Evolutionary conservation across 148 eudicot species (phyloP), one percentile per base, ranked within the genome.

Genomic region (Rhododendron griersonianum): DNA sequence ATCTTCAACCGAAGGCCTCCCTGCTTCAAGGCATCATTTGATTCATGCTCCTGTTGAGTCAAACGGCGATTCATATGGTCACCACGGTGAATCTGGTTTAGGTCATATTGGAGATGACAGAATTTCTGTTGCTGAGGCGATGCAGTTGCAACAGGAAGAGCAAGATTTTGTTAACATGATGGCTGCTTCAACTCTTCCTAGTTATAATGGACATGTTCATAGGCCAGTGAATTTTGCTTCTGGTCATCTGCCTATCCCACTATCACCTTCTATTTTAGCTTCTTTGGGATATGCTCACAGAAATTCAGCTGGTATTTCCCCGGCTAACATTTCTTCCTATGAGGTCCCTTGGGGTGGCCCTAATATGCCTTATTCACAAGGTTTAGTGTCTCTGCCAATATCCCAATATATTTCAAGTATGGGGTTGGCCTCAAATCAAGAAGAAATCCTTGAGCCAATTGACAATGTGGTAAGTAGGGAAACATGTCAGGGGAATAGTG

Each of bases 221-320:
- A 84, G 87, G 89, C 93, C 92, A 25, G 78, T 89, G 65, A 89
- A 88, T 88, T 86, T 88, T 44, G 87, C 90, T 81, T 87, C 92
- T 50, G 35, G 78, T 84, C 89, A 89, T 82, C 65, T 87, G 13
- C 90, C 90, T 50, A 86, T 88, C 82, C 91, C 90, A 84, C 47
- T 88, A 19, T 78, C 93, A 25, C 87, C 91, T 85, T 89, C 93
- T 28, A 5, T 83, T 78, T 59, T 87, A 80, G 81, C 89, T 65
- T 84, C 86, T 57, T 59, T 87, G 59, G 87, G 91, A 86, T 87
- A 88, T 80, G 80, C 76, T 69, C 73, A 80, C n/a, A 80, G 84
- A 45, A 71, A 85, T 65, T 57, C 90, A 84, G 79, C 85, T 80
- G 88, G 89, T 65, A 84, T 88, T 74, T 82, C 81, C 50, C 86